Conservation (phyloP, 208 protist genomes). For the Jaenimonas drosophilae region DNA sequence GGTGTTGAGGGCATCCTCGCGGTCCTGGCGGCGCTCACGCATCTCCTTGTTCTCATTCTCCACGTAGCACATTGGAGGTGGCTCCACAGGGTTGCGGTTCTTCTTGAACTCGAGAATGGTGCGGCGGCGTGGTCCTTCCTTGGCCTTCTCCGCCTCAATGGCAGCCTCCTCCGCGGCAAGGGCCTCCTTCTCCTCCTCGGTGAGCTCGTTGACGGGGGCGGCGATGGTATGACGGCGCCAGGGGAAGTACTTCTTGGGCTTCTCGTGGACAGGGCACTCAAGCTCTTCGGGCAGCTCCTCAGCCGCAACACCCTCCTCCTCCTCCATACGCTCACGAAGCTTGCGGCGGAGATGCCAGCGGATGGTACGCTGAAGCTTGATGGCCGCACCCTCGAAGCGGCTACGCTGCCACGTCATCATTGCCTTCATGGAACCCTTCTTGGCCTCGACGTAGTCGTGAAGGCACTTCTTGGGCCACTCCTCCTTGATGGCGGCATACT, state of each 20-base stretch:
- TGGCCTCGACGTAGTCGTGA: constrained; percentile 23
- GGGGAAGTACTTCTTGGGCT: constrained; percentile 49
- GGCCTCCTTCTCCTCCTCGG: background rate
- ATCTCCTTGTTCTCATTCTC: constrained; percentile 45
- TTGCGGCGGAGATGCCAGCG: constrained; percentile 34
- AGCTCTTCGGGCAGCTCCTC: constrained; percentile 22
- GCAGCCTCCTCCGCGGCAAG: background rate
- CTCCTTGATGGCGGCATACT: constrained; percentile 22
- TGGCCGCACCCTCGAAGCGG: constrained; percentile 51
- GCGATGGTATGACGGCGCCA: constrained; percentile 23
- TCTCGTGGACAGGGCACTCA: constrained; percentile 16
- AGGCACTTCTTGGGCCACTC: constrained; percentile 38
- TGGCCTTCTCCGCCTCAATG: background rate
- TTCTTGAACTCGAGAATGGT: constrained; percentile 49
- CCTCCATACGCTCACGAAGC: background rate
- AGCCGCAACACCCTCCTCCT: constrained; percentile 11
- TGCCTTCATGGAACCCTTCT: constrained; percentile 13
- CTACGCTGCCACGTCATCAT: constrained; percentile 75
- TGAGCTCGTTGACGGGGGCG: background rate
- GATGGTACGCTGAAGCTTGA: constrained; percentile 46
- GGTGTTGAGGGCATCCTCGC: constrained; percentile 13
- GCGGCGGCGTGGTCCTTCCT: constrained; percentile 4
- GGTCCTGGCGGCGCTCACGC: constrained; percentile 15
- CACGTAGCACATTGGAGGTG: constrained; percentile 34
- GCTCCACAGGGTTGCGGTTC: constrained; percentile 12